These are phyloP conservation scores for Cyamopsis tetragonoloba DNA, from an alignment of 306 rosid species.

Conservation along the genomic window DNA sequence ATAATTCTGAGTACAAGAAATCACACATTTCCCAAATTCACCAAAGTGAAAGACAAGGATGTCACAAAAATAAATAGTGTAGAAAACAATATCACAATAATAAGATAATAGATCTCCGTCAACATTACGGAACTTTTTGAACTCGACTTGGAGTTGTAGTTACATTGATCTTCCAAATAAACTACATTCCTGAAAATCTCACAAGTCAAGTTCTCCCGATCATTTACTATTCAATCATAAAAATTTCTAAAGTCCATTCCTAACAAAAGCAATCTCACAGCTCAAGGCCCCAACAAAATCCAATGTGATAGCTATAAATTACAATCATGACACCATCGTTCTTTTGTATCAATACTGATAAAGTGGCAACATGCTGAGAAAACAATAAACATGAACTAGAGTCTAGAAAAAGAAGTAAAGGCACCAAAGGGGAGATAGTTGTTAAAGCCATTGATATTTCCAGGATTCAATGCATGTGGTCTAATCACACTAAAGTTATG, in stretches of 20 bases:
- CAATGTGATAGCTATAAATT: neutral
- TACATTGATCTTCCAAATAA: neutral
- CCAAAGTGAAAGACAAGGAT: no score
- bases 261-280: neutral
- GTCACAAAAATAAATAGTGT: neutral
- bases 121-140: no score
- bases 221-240: neutral
- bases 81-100: neutral
- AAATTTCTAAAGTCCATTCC: neutral
- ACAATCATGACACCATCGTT: neutral
- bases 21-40: no score
- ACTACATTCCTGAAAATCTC: neutral
- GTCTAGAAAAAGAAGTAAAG: neutral
- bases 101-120: neutral
- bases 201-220: neutral
- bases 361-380: neutral
- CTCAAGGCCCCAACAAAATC: neutral
- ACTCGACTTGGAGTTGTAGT: no score
- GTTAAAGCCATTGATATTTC: neutral
- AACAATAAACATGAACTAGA: neutral
- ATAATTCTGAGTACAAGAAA: neutral
- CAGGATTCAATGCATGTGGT: neutral
- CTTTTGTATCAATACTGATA: neutral
- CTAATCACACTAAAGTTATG: neutral
- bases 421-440: neutral